Base-by-base conservation (phyloP, 176 grass and related monocot species). In the Olyra latifolia region DNA sequence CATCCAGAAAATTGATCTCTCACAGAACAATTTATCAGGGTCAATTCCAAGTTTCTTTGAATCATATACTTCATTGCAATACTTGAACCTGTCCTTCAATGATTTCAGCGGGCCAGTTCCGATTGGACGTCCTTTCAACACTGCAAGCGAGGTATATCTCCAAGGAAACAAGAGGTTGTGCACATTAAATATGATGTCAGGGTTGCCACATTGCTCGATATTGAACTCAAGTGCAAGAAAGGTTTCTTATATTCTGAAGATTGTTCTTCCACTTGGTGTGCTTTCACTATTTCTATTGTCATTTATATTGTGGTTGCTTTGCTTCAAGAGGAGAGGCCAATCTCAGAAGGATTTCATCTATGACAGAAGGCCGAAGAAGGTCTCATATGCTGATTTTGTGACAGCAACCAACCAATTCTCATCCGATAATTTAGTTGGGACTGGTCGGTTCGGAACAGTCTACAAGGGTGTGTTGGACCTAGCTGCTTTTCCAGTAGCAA, bases 31-130 rank as follows among this genome's bases (percentile, higher is more conserved):
- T 3, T 62, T 91, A 11, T 83, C 66, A 14, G 84, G 80, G 39
- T 4, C 23, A 43, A 69, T 91, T 45, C 89, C 89, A 17, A 41
- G 58, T 4, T 91, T 91, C 30, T 41, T 91, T 4, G 10, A 35
- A 68, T 23, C 54, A 39, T 27, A 19, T 35, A 47, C 52, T 71
- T 10, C 22, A 48, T 5, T 28, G 29, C 10, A 72, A 44, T 16
- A 72, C 25, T 17, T 89, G 12, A 80, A 89, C 58, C 43, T 89
- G 11, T 79, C 87, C 0, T 84, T 79, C 73, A 89, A 89, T 54
- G 67, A 84, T 59, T 71, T 89, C 6, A 54, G 70, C 7, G 87
- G 87, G 10, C 54, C 48, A 35, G 46, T 89, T 14, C 75, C 87
- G 15, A 12, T n/a, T 15, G 14, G 63, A 25, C 57, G 80, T 38